Evolutionary conservation across 2,329 filamentous ascomycete species (phyloP), one percentile per base, ranked within the genome.

Genomic region (Bimuria novae-zelandiae): DNA sequence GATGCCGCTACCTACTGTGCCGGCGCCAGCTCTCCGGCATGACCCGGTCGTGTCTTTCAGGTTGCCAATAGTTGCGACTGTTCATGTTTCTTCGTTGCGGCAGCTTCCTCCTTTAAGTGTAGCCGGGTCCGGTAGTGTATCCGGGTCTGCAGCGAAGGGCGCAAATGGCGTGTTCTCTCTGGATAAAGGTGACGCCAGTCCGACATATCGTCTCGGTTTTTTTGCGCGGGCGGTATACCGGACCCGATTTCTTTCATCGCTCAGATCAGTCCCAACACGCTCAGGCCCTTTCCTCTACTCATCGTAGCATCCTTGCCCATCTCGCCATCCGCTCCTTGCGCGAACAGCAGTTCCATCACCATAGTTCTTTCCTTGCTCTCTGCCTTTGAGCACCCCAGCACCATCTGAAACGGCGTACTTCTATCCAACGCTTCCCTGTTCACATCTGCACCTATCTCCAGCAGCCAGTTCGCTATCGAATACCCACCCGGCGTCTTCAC

Each of bases 371-470:
- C 66, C 23, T 61, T 56, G 10, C 62, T 59, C 16, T 70, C 67
- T 1, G 69, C 37, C 10, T 33, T 59, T 6, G 53, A 47, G 6
- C 57, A 50, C 10, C 55, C 62, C 6, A 72, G 49, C 5, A 61
- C 59, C 33, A 57, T 52, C 12, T 67, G 64, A 3, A 71, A 51
- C 3, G 68, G 66, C 4, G 63, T 67, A 7, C 54, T 54, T 5
- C 56, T 61, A 17, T 64, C 56, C 17, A 61, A 54, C 7, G 62
- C 53, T 23, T 62, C 59, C 11, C 57, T 54, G 37, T 70, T 67
- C n/a, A 71, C 65, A 50, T 72, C 69, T 4, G 64, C 68, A 10
- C 69, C 69, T 23, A 56, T 57, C 23, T 70, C 68, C 7, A 69
- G 44, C 19, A 72, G 52, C 35, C 64, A 67, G 29, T 56, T 66